Percentiles rank a stretch among this genome's conserved stretches.
Evolutionary conservation across 2,329 filamentous ascomycete species (phyloP).

Genomic region (Paracoccidioides lutzii): DNA sequence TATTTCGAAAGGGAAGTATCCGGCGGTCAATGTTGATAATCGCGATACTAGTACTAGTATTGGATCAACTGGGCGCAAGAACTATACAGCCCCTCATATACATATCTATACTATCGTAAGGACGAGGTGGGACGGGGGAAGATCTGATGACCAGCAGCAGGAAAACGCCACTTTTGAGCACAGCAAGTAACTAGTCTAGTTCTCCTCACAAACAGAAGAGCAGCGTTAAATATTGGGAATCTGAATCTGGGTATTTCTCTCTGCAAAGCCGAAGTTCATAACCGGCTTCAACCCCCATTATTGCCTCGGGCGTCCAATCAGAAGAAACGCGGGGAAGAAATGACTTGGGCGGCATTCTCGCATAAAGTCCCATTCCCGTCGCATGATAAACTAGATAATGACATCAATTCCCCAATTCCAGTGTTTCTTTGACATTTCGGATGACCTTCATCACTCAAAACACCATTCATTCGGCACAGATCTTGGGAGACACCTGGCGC

Average conservation of each 20-base stretch:
- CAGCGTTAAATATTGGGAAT: not conserved
- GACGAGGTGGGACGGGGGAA: not conserved
- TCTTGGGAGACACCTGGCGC: not conserved
- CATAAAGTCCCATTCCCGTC: not conserved
- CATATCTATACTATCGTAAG: not conserved
- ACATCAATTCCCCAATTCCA: too few species aligned
- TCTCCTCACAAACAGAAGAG: not conserved
- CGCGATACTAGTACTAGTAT: not conserved
- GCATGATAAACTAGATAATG: not conserved
- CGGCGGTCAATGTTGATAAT: not conserved
- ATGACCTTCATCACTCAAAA: too few species aligned
- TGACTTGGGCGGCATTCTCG: not conserved
- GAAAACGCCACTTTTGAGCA: not conserved
- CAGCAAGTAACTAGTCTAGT: not conserved
- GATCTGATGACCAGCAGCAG: not conserved
- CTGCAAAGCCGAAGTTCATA: not conserved
- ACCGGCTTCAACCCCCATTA: not conserved
- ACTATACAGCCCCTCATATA: not conserved
- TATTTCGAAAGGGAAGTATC: not conserved
- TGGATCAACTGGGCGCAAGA: not conserved
- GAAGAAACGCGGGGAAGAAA: not conserved
- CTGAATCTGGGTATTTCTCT: too few species aligned
- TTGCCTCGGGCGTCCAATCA: not conserved
- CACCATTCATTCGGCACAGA: not conserved
- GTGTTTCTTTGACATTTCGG: too few species aligned